Base-by-base conservation (phyloP, 2,329 filamentous ascomycete genomes). In the Penicillium rolfsii region DNA sequence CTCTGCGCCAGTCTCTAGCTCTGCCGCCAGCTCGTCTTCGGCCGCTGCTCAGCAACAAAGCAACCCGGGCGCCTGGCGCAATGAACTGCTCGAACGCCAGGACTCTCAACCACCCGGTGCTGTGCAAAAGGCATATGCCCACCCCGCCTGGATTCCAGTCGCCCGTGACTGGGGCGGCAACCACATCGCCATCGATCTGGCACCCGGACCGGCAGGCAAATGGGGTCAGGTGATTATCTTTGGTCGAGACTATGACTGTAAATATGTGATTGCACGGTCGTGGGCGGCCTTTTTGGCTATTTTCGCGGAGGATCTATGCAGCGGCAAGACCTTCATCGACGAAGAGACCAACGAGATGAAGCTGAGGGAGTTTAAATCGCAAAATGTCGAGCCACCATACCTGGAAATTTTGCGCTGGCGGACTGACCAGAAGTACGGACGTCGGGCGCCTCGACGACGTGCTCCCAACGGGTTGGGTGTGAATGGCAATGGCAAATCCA, bases 121-220 rank as follows among this genome's bases (percentile, higher is more conserved):
- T 5, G 89, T 98, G 36, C 93, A 96, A 74, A 96, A 93, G 76
- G 91, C 91, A 0, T 99, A 99, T 73, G 90, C 93, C 2, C 94
- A 99, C 77, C 89, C 93, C 1, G 90, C 89, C 55, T 99, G 95
- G 95, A 97, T 99, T 68, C 94, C 95, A 56, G 82, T 99, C 36
- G 94, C 93, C 60, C 91, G 95, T 69, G 95, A 99, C 77, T 99
- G 95, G 95, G 95, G 95, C 76, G 95, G 95, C 77, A 99, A 99
- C 85, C 96, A 97, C 81, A 84, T 99, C 72, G 94, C 93, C 19
- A 87, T 97, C 50, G 95, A 99, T 77, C 83, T 99, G 60, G 91
- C 93, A 6, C 95, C 95, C 24, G 95, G 95, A 2, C 91, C 94
- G 9, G 85, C 86, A 50, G 95, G 95, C 41, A 90, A 89, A 75